phyloP scores from a whole-genome alignment of 805 yeast genomes.

The Candida silvatica region DNA sequence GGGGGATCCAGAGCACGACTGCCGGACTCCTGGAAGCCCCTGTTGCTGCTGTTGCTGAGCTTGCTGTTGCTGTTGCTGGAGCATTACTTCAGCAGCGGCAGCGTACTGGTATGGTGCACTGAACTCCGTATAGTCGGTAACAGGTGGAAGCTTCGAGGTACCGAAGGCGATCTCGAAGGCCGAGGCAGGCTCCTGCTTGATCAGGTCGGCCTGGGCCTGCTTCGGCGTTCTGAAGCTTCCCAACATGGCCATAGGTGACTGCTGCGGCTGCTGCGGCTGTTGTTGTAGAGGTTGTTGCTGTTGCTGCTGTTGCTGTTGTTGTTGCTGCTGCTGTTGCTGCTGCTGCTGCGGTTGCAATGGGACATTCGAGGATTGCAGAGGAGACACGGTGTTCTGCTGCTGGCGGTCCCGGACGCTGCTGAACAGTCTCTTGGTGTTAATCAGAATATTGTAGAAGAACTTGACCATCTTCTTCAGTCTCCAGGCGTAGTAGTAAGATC shows the following conservation, averaged over 20 bases:
- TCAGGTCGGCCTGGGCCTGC: conserved; percentile 4
- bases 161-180: conserved; percentile 30
- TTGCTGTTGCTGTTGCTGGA: no score
- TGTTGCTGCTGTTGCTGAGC: no score
- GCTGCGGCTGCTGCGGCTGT: conserved; percentile 4
- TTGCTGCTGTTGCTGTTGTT: conserved; percentile 7
- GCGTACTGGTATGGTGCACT: neutral
- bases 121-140: conserved; percentile 21
- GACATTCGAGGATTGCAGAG: neutral
- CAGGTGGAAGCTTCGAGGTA: conserved; percentile 27
- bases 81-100: no score
- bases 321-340: conserved; percentile 1
- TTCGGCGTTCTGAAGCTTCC: neutral
- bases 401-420: conserved; percentile 16
- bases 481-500: conserved; percentile 37
- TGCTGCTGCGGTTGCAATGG: neutral
- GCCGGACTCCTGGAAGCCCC: no score
- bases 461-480: conserved; percentile 33
- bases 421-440: conserved; percentile 26
- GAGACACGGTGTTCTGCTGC: neutral
- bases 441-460: conserved; percentile 27
- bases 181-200: conserved; percentile 12
- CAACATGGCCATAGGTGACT: conserved; percentile 1
- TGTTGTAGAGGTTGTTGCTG: no score
- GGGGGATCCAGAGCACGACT: no score